Base-by-base conservation (phyloP, 2,329 filamentous ascomycete genomes). In the Fusarium praegraminearum region DNA sequence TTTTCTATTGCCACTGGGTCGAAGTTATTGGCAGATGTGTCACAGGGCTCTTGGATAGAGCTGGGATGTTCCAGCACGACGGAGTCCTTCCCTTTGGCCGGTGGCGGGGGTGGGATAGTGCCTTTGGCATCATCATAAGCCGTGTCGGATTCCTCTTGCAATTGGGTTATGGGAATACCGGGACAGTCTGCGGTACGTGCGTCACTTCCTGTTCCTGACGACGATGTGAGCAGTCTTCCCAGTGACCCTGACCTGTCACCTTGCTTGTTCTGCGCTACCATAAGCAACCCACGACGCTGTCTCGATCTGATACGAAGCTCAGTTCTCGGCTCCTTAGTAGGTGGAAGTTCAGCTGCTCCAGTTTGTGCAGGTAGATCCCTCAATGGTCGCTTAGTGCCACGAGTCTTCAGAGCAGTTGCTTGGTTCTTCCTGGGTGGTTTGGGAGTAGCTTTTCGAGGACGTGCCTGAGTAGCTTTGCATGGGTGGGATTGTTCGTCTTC, bases 281-380 rank as follows among this genome's bases (percentile, higher is more conserved):
- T 79, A 44, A 87, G 70, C 10, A 87, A 71, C 3, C 85, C 85
- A 54, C 84, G 80, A 62, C 82, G 83, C 62, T 82, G 81, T 59
- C 81, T 79, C 20, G 83, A 77, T 62, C 79, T 83, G 53, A 87
- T 83, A 10, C 81, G 81, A 36, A 87, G 75, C 64, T 84, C 82
- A 20, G 83, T 83, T 49, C 80, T 81, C 11, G 76, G 79, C 57
- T 80, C 72, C 32, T 72, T 57, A 33, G 32, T 26, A n/a, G 38
- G 41, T 40, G 57, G 38, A 20, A 45, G 44, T 28, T 47, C 54
- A 4, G 50, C 38, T 15, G 16, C 35, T 13, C 55, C 56, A 16
- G 30, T 13, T 38, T 49, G 49, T 28, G 43, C 28, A 16, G 26
- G 22, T 5, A 24, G 32, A 28, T 41, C 40, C 36, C 6, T 49